Evolutionary conservation across 2,329 filamentous ascomycete species (phyloP).

Genomic region (Stagonosporopsis chrysanthemi): DNA sequence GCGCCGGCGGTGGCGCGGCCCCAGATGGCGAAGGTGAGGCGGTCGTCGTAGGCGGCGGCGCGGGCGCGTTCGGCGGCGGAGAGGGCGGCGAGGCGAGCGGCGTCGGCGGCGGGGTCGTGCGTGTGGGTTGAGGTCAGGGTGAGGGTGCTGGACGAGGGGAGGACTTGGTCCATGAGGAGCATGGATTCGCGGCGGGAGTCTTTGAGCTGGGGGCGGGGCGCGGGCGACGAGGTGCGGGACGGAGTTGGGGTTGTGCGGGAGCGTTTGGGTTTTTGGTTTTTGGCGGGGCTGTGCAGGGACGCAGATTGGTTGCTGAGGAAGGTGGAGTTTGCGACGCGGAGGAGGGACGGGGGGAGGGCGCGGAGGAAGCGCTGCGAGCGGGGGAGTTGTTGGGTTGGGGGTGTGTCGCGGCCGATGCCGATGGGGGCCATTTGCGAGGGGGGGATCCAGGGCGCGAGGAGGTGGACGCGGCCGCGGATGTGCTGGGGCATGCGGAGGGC

Average conservation of each 20-base stretch:
- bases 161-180: slow-evolving; percentile 58
- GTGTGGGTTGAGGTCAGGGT: slow-evolving; percentile 38
- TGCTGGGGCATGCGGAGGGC: slow-evolving; percentile 95
- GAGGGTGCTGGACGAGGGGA: slow-evolving; percentile 50
- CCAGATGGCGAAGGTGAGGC: slow-evolving; percentile 94
- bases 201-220: slow-evolving; percentile 32
- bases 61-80: slow-evolving; percentile 74
- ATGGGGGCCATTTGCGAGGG: slow-evolving; percentile 66
- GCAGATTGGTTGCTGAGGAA: slow-evolving; percentile 94
- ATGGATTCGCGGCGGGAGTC: slow-evolving; percentile 55
- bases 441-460: slow-evolving; percentile 96
- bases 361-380: slow-evolving; percentile 91
- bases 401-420: slow-evolving; percentile 72
- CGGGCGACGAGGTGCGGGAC: slow-evolving; percentile 20
- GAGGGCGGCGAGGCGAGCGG: slow-evolving; percentile 58
- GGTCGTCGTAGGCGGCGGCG: slow-evolving; percentile 78
- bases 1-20: slow-evolving; percentile 87
- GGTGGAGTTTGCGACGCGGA: slow-evolving; percentile 93
- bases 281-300: slow-evolving; percentile 69
- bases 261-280: slow-evolving; percentile 47
- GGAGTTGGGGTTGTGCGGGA: slow-evolving; percentile 40
- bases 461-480: slow-evolving; percentile 90
- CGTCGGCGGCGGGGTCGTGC: slow-evolving; percentile 42
- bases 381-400: slow-evolving; percentile 85
- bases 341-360: slow-evolving; percentile 84